These are phyloP conservation scores for Lyophyllum decastes DNA, from an alignment of 768 basidiomycete genomes.

Conservation along the genomic window DNA sequence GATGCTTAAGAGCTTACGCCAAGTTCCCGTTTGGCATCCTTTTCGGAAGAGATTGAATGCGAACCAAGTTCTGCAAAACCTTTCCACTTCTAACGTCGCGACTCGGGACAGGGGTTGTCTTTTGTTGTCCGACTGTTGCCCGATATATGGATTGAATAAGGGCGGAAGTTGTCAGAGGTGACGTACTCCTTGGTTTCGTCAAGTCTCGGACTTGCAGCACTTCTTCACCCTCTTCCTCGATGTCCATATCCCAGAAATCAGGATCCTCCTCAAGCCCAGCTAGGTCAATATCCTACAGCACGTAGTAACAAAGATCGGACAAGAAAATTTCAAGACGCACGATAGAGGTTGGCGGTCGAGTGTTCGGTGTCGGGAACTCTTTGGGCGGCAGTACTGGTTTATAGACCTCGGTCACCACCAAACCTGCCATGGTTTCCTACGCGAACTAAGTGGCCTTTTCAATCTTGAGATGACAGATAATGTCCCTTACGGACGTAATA, in stretches of 20 bases:
- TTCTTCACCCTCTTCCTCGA: conserved; percentile 38
- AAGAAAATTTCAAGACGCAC: conserved; percentile 34
- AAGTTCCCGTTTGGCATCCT: conserved; percentile 66
- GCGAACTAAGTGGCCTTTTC: neutral
- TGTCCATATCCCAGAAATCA: conserved; percentile 64
- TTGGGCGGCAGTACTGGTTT: conserved; percentile 55
- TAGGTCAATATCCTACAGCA: conserved; percentile 60
- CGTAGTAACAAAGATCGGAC: neutral
- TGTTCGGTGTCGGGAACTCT: conserved; percentile 69
- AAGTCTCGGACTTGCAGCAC: conserved; percentile 34
- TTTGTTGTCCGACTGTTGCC: too few relatives aligned
- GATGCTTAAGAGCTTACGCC: conserved; percentile 41
- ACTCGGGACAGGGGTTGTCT: too few relatives aligned
- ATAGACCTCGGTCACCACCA: conserved; percentile 51
- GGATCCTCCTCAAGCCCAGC: conserved; percentile 68
- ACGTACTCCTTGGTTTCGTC: conserved; percentile 27
- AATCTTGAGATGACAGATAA: neutral
- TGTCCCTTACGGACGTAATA: conserved; percentile 58
- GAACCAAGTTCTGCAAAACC: conserved; percentile 5
- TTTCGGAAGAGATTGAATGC: conserved; percentile 21
- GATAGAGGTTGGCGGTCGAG: conserved; percentile 63
- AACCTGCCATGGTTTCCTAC: conserved; percentile 78
- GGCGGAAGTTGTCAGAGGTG: neutral
- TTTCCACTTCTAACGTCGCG: neutral
- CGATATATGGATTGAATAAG: too few relatives aligned